Evolutionary conservation across 2,329 filamentous ascomycete genomes (phyloP), one percentile per base, ranked within the genome.

Genomic region (Phialocephala sp.): DNA sequence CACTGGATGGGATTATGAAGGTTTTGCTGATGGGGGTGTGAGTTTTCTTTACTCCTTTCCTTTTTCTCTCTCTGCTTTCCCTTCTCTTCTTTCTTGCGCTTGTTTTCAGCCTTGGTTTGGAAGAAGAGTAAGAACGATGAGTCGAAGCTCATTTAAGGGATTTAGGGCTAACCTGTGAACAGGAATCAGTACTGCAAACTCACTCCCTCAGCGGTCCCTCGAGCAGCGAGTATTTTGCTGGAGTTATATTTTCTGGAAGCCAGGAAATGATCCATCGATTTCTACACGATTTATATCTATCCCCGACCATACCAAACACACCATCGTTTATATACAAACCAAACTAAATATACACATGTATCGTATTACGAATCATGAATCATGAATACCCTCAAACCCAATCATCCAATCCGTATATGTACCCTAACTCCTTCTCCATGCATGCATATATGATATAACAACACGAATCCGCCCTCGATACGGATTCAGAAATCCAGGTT

Each of bases 141-240:
- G 22, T 32, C 32, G 24, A 22, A 22, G n/a, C 8, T 11, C n/a
- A 27, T 50, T 22, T 24, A 20, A 24, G 8, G 12, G 8, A 50
- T 14, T 18, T 14, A 32, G 14, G 37, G 47, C 20, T 36, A n/a
- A 52, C 58, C 45, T 32, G 27, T 66, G 54, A 67, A 61, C 52
- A 76, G 74, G 41, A 75, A 73, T 41, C 74, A 76, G 50, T 75
- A 69, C 43, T 74, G 71, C 65, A 74, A 65, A 60, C 63, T 76
- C 5, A 68, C 72, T 5, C 69, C 70, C 2, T 73, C 72, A 5
- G 45, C 63, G 4, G 58, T 72, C 0, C 73, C 74, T 1, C 41
- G 72, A 41, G 58, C 68, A 11, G 69, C 66, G 1, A 71, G 70
- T 22, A 72, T 76, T 20, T 56, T 76, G 4, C 67, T 75, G 18